phyloP scores from a whole-genome alignment of 2,329 filamentous ascomycete genomes.

The Ceratocystis cubensis region DNA sequence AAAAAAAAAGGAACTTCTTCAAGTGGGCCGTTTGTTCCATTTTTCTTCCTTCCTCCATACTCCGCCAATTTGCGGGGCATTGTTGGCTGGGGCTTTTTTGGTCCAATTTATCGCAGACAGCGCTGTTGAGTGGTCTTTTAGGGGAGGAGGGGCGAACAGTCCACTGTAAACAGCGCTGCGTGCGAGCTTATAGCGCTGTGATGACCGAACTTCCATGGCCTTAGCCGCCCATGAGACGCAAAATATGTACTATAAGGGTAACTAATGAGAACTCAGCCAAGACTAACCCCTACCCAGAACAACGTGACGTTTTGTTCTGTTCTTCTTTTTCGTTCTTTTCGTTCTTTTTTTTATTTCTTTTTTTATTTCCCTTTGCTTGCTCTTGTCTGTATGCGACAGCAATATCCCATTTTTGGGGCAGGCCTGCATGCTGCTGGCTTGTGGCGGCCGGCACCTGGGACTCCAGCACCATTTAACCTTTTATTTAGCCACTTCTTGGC shows the following conservation, averaged over 20 bases:
- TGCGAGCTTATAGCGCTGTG: too few relatives aligned
- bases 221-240: not conserved
- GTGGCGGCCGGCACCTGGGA: too few relatives aligned
- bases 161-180: not conserved
- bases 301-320: not conserved
- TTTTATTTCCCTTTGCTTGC: not conserved
- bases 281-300: not conserved
- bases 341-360: not conserved
- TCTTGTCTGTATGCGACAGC: not conserved
- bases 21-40: not conserved
- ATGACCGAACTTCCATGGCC: too few relatives aligned
- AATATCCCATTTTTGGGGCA: too few relatives aligned
- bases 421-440: too few relatives aligned
- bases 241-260: constrained; percentile 7
- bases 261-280: not conserved
- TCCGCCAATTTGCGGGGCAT: not conserved
- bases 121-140: not conserved
- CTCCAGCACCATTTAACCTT: too few relatives aligned
- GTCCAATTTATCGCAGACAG: not conserved
- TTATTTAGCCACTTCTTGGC: not conserved
- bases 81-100: not conserved
- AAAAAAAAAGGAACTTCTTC: constrained; percentile 3
- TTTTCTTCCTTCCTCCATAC: not conserved
- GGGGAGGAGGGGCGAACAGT: not conserved
- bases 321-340: not conserved